Conservation (phyloP, 2,329 filamentous ascomycete species). For the Tolypocladium album region DNA sequence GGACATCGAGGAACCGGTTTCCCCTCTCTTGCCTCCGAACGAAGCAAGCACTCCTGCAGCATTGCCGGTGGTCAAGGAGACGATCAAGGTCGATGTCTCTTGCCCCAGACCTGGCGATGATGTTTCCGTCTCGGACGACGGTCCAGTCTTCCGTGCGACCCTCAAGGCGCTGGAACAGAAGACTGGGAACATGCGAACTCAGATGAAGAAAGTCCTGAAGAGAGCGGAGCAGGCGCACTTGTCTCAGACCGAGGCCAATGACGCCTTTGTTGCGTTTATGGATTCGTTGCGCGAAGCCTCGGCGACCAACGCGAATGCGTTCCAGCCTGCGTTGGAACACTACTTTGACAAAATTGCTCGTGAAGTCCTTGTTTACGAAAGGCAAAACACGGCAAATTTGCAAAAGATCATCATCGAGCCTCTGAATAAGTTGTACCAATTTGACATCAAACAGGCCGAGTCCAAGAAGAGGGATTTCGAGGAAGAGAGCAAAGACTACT, state of each 20-base stretch:
- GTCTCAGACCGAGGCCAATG: slow-evolving; percentile 75
- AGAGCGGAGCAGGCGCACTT: slow-evolving; percentile 81
- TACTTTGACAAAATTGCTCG: slow-evolving; percentile 96
- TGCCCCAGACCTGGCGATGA: slow-evolving; percentile 81
- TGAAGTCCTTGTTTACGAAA: slow-evolving; percentile 81
- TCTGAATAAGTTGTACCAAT: slow-evolving; percentile 78
- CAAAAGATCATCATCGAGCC: slow-evolving; percentile 94
- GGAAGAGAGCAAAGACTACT: slow-evolving; percentile 97
- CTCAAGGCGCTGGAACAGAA: slow-evolving; percentile 96
- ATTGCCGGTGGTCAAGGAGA: slow-evolving; percentile 25
- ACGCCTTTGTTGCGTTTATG: slow-evolving; percentile 72
- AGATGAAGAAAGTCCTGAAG: slow-evolving; percentile 94
- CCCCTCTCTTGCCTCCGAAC: slow-evolving; percentile 31
- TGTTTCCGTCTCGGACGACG: slow-evolving; percentile 77
- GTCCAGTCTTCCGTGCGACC: slow-evolving; percentile 88
- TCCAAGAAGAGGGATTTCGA: slow-evolving; percentile 96
- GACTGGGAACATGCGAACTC: slow-evolving; percentile 82
- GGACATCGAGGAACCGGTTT: slow-evolving; percentile 53
- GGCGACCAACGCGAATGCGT: slow-evolving; percentile 84
- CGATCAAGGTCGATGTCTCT: slow-evolving; percentile 76
- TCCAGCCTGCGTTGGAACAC: slow-evolving; percentile 93
- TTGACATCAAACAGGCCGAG: slow-evolving; percentile 97
- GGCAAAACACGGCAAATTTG: slow-evolving; percentile 70
- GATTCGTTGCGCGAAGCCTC: slow-evolving; percentile 81
- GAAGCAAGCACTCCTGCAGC: slow-evolving; percentile 23